These are phyloP conservation scores for Encephalitozoon hellem DNA, from an alignment of 371 early-diverging fungal genomes.

Conservation along the genomic window DNA sequence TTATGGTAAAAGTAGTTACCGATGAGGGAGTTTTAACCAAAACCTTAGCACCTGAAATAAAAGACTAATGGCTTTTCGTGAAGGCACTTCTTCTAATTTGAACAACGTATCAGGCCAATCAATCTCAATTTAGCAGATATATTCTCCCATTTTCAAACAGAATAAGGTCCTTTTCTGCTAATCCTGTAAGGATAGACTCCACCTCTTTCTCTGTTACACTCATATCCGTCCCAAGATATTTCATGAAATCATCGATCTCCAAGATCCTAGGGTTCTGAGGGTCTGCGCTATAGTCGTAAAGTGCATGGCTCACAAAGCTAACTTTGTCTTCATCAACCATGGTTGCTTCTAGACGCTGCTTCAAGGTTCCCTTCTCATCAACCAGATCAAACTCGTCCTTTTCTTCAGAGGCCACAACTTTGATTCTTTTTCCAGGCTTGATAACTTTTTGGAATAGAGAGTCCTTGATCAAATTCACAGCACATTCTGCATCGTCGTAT, in stretches of 20 bases:
- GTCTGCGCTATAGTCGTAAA: slow-evolving; percentile 11
- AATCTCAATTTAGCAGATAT: not conserved
- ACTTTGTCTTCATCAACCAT: slow-evolving; percentile 21
- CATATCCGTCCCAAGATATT: not conserved
- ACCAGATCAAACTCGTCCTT: slow-evolving; percentile 9
- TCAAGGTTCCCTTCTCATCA: not conserved
- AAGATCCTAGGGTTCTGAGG: not conserved
- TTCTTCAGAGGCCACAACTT: not conserved
- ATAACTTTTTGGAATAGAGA: slow-evolving; percentile 48
- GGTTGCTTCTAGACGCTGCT: not conserved
- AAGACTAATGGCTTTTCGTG: not conserved
- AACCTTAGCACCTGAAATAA: slow-evolving; percentile 1
- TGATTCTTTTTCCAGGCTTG: slow-evolving; percentile 3
- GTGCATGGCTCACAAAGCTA: slow-evolving; percentile 16
- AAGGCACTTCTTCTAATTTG: not conserved
- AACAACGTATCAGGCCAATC: not conserved
- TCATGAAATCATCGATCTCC: not conserved
- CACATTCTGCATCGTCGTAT: slow-evolving; percentile 50
- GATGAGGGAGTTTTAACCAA: slow-evolving; percentile 11
- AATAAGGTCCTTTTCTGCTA: not conserved
- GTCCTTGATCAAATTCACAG: slow-evolving; percentile 47
- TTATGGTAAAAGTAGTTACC: slow-evolving; percentile 41
- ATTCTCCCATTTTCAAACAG: slow-evolving; percentile 9
- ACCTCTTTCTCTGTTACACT: not conserved
- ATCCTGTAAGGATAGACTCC: not conserved